Evolutionary conservation across 2,329 filamentous ascomycete genomes (phyloP).

Genomic region (Aciculosporium take): DNA sequence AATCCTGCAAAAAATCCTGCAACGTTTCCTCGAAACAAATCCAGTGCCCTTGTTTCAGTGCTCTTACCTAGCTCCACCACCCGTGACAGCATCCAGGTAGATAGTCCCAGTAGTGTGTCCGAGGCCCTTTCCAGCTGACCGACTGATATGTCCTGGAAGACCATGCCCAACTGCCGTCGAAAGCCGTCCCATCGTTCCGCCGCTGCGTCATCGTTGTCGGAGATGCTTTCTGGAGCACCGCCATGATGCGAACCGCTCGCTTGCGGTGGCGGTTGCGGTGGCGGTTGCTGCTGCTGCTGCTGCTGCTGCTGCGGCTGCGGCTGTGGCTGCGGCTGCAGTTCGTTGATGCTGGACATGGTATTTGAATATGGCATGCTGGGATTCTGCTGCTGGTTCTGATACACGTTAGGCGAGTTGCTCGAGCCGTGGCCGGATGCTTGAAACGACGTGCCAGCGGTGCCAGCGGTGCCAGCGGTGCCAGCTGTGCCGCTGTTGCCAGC

Average conservation of each 20-base stretch:
- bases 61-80: constrained; percentile 40
- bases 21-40: too few relatives aligned
- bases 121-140: constrained; percentile 35
- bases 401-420: constrained; percentile 44
- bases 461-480: constrained; percentile 20
- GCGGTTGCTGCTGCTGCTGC: constrained; percentile 5
- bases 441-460: constrained; percentile 40
- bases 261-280: not conserved
- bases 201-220: constrained; percentile 41
- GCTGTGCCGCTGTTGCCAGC: constrained; percentile 36
- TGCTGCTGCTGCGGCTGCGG: constrained; percentile 8
- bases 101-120: constrained; percentile 37
- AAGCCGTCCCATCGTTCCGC: constrained; percentile 57
- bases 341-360: constrained; percentile 31
- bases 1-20: too few relatives aligned
- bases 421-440: constrained; percentile 34
- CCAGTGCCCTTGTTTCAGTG: not conserved
- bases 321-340: constrained; percentile 23
- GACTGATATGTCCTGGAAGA: constrained; percentile 56
- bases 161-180: constrained; percentile 45
- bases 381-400: constrained; percentile 48
- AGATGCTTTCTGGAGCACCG: constrained; percentile 32
- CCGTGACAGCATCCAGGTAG: constrained; percentile 41
- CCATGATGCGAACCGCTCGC: constrained; percentile 17
- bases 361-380: constrained; percentile 38